A percentile compares a stretch with the other conserved stretches of the same genome.
Evolutionary conservation across 2,329 filamentous ascomycete species (phyloP).

Genomic region (Phaeosphaeriaceae sp.): DNA sequence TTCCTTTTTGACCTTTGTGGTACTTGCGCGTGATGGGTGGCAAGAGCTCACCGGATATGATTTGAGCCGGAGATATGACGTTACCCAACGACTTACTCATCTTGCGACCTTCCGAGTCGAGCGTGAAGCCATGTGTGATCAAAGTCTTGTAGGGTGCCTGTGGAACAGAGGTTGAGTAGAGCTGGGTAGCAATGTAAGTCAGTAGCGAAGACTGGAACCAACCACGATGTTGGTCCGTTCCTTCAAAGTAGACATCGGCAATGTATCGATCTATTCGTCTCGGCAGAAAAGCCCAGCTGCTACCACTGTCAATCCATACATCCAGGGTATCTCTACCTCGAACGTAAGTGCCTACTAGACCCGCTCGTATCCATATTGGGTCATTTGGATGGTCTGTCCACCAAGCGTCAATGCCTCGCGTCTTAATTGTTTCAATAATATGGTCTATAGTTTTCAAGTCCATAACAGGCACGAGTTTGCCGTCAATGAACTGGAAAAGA

Average conservation of each 20-base stretch:
- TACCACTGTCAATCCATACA: slow-evolving; percentile 99
- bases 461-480: slow-evolving; percentile 71
- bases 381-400: slow-evolving; percentile 85
- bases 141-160: slow-evolving; percentile 81
- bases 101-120: slow-evolving; percentile 89
- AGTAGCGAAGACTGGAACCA: slow-evolving; percentile 98
- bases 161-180: slow-evolving; percentile 26
- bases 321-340: slow-evolving; percentile 97
- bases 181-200: slow-evolving; percentile 75
- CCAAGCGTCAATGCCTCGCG: slow-evolving; percentile 89
- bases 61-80: slow-evolving; percentile 77
- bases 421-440: slow-evolving; percentile 77
- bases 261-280: slow-evolving; percentile 48
- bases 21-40: slow-evolving; percentile 72
- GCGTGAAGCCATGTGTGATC: slow-evolving; percentile 94
- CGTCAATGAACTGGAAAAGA: slow-evolving; percentile 72
- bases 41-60: slow-evolving; percentile 82
- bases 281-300: slow-evolving; percentile 73
- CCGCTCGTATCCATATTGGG: slow-evolving; percentile 74
- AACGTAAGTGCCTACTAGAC: slow-evolving; percentile 66
- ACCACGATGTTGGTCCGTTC: slow-evolving; percentile 92
- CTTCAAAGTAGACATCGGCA: slow-evolving; percentile 91
- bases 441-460: slow-evolving; percentile 80
- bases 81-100: slow-evolving; percentile 99
- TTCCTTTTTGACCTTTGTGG: slow-evolving; percentile 53